Evolutionary conservation across 345 rosid genomes (phyloP), one percentile per base, ranked within the genome.

Genomic region (Camelina laxa): DNA sequence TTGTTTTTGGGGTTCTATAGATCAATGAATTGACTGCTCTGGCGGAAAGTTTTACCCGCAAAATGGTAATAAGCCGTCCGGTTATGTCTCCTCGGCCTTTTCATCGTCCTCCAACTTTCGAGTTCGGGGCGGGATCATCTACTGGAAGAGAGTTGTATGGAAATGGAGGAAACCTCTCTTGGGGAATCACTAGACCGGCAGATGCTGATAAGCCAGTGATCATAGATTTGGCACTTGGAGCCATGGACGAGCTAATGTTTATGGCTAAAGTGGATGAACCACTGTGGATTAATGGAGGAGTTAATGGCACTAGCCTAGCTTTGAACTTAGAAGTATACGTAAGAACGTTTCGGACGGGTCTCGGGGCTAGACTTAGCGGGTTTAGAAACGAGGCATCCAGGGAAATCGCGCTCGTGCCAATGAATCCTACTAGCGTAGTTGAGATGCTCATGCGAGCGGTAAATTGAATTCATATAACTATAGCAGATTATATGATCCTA

Each of bases 391-490:
- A 96, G 82, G 98, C 95, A n/a, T 91, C 99, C 0, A 80, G 79
- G 57, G 97, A 85, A 68, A 84, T 87, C 16, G 79, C 80, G 10
- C 75, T 86, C 15, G 96, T 96, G 9, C 83, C 81, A 55, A 89
- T 92, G 98, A 82, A 83, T 76, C 93, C 80, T 79, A 81, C 76
- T 44, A 79, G 59, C 77, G 83, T 96, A 8, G 91, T 92, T 54
- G 87, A 84, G 79, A 86, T 87, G 70, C 91, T 96, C 35, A 89
- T 96, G 99, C 89, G 84, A 70, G 84, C 68, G 89, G 99, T 96
- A 73, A 60, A 4, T 31, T 19, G 14, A 11, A 69, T 65, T 4
- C 30, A 27, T 27, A 27, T 27, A 27, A 27, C 30, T 27, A 27
- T 27, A 27, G 4, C 30, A 27, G 30, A 27, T 27, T 27, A 27